phyloP scores from a whole-genome alignment of 2,329 filamentous ascomycete genomes.

The Hypoxylon sp. region DNA sequence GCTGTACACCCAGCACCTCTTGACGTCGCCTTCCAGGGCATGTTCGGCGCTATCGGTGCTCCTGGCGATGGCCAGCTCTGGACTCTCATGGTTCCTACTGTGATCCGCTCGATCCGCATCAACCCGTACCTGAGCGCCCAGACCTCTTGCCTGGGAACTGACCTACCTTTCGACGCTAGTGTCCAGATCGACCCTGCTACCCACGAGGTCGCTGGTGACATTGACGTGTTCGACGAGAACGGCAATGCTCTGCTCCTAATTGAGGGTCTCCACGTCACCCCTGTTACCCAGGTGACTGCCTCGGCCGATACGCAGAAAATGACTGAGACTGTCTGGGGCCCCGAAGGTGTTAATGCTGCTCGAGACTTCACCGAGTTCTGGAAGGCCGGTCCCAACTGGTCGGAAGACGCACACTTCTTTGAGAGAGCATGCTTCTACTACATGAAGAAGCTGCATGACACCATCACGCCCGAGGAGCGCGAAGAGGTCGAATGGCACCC shows the following conservation, averaged over 20 bases:
- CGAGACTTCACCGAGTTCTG: constrained; percentile 21
- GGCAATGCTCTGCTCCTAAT: constrained; percentile 20
- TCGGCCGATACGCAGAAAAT: constrained; percentile 23
- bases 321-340: constrained; percentile 16
- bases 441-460: constrained; percentile 19
- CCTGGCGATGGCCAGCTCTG: constrained; percentile 29
- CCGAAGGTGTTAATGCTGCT: constrained; percentile 10
- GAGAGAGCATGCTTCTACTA: constrained; percentile 22
- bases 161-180: constrained; percentile 11
- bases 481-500: constrained; percentile 19
- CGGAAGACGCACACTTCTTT: constrained; percentile 14
- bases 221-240: constrained; percentile 17
- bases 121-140: constrained; percentile 32
- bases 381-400: constrained; percentile 15
- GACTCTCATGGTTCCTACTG: constrained; percentile 33
- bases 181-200: constrained; percentile 19
- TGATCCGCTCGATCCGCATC: constrained; percentile 23
- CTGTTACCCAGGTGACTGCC: constrained; percentile 19
- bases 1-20: constrained; percentile 43
- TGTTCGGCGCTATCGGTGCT: constrained; percentile 7
- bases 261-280: constrained; percentile 22
- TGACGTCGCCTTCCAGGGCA: constrained; percentile 39
- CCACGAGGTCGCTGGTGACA: constrained; percentile 22
- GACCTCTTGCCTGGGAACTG: neutral
- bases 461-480: constrained; percentile 14